Percentiles rank a stretch among this genome's conserved stretches.
These are phyloP conservation scores for Nannochloropsis granulata DNA, from an alignment of 108 stramenopile species.

Conservation along the genomic window DNA sequence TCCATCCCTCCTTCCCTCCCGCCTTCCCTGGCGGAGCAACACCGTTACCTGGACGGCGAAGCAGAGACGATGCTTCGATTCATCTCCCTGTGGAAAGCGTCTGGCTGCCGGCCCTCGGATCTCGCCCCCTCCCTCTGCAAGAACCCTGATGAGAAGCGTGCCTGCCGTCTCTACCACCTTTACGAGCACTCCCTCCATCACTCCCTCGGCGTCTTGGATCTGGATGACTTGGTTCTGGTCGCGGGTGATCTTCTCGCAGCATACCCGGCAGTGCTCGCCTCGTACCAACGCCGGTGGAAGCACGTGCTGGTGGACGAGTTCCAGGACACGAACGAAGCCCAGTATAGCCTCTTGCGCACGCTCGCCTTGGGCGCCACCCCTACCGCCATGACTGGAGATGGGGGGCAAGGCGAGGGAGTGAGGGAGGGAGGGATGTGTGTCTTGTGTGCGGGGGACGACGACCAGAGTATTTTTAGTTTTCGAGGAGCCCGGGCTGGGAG, in stretches of 20 bases:
- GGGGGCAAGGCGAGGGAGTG: background rate
- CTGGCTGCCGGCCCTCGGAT: background rate
- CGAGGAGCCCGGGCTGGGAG: background rate
- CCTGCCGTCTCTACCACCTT: background rate
- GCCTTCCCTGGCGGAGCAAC: background rate
- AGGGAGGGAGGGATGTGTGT: background rate
- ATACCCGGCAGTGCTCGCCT: background rate
- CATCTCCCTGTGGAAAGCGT: background rate
- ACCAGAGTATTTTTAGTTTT: constrained; percentile 19
- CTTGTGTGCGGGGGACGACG: constrained; percentile 19
- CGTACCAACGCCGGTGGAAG: constrained; percentile 15
- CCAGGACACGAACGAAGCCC: constrained; percentile 19
- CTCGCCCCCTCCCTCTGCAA: background rate
- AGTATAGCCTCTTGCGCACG: constrained; percentile 13
- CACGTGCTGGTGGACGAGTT: constrained; percentile 21
- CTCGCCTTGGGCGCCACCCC: background rate
- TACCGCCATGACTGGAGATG: background rate
- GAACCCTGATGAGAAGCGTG: background rate
- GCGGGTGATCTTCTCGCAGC: background rate
- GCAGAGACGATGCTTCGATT: background rate
- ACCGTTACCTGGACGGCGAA: background rate
- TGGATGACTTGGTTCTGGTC: background rate
- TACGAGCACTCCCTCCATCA: background rate
- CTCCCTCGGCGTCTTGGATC: background rate
- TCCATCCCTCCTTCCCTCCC: background rate